Evolutionary conservation across 805 yeast species (phyloP).

Genomic region (Lachancea lanzarotensis): DNA sequence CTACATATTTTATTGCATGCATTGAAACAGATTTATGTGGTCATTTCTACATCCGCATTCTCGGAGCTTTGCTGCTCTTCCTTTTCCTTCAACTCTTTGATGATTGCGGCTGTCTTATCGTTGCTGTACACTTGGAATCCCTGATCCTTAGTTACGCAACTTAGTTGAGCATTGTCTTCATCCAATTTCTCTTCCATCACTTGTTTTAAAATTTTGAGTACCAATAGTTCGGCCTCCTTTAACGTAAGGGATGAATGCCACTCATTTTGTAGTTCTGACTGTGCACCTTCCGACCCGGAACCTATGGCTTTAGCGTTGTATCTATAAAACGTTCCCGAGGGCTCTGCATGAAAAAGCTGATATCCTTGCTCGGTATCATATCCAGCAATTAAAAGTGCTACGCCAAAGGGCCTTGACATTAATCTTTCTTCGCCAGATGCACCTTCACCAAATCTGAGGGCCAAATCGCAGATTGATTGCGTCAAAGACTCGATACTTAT

Average conservation of each 20-base stretch:
- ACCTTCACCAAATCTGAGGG: conserved; percentile 94
- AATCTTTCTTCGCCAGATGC: conserved; percentile 88
- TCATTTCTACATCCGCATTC: conserved; percentile 31
- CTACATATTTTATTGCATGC: not conserved
- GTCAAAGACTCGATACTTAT: conserved; percentile 90
- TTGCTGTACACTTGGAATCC: conserved; percentile 86
- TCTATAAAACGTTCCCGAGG: conserved; percentile 95
- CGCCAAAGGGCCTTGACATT: conserved; percentile 98
- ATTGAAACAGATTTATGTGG: not conserved
- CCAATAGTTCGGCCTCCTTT: conserved; percentile 85
- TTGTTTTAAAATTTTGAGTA: conserved; percentile 85
- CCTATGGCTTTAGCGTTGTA: conserved; percentile 99
- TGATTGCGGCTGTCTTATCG: conserved; percentile 74
- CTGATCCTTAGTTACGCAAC: conserved; percentile 77
- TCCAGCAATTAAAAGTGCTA: conserved; percentile 93
- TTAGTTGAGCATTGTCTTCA: conserved; percentile 89
- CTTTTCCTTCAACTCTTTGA: conserved; percentile 67
- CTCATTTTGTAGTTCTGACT: conserved; percentile 93
- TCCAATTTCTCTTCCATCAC: conserved; percentile 99
- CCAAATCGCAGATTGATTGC: conserved; percentile 94
- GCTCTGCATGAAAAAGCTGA: conserved; percentile 97
- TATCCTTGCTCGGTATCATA: conserved; percentile 90
- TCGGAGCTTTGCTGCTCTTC: conserved; percentile 42
- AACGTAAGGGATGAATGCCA: conserved; percentile 88
- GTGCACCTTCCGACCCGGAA: conserved; percentile 98